Evolutionary conservation across 1,284 basidiomycete genomes (phyloP).

Genomic region (Ustilago tritici): DNA sequence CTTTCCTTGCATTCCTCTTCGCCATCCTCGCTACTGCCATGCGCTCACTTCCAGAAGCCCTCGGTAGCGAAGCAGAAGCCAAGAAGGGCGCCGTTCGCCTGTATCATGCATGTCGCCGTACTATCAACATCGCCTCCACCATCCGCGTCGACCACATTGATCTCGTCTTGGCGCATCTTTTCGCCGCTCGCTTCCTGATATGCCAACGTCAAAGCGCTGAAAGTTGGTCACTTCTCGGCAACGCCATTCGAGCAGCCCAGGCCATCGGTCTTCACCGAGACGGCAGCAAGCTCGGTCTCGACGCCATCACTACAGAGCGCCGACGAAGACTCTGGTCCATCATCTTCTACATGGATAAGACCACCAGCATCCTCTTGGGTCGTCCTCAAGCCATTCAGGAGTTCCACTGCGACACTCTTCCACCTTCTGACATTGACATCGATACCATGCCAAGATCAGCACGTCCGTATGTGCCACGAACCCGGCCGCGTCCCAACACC

Average conservation of each 20-base stretch:
- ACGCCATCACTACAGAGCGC: constrained; percentile 85
- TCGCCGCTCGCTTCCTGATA: constrained; percentile 85
- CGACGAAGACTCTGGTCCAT: constrained; percentile 92
- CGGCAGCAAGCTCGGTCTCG: constrained; percentile 75
- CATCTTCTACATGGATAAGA: constrained; percentile 90
- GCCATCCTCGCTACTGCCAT: constrained; percentile 92
- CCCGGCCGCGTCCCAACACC: constrained; percentile 63
- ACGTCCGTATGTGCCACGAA: constrained; percentile 43
- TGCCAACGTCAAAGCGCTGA: constrained; percentile 89
- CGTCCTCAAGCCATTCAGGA: constrained; percentile 85
- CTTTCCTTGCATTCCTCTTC: constrained; percentile 89
- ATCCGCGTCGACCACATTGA: constrained; percentile 67
- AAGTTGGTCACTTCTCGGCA: constrained; percentile 94
- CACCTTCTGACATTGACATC: constrained; percentile 85
- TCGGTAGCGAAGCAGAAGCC: constrained; percentile 56
- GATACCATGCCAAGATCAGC: constrained; percentile 70
- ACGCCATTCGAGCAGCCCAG: constrained; percentile 90
- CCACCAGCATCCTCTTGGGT: constrained; percentile 85
- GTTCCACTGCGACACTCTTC: constrained; percentile 79
- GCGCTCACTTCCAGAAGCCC: constrained; percentile 82
- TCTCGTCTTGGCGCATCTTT: constrained; percentile 61
- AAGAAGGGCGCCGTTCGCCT: constrained; percentile 57
- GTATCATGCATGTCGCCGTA: constrained; percentile 76
- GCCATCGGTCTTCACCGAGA: constrained; percentile 93
- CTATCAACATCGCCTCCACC: constrained; percentile 58